A percentile compares a stretch with the other conserved stretches of the same genome.
Evolutionary conservation across 1,284 basidiomycete genomes (phyloP).

Genomic region (Apiotrichum akiyoshidainum): DNA sequence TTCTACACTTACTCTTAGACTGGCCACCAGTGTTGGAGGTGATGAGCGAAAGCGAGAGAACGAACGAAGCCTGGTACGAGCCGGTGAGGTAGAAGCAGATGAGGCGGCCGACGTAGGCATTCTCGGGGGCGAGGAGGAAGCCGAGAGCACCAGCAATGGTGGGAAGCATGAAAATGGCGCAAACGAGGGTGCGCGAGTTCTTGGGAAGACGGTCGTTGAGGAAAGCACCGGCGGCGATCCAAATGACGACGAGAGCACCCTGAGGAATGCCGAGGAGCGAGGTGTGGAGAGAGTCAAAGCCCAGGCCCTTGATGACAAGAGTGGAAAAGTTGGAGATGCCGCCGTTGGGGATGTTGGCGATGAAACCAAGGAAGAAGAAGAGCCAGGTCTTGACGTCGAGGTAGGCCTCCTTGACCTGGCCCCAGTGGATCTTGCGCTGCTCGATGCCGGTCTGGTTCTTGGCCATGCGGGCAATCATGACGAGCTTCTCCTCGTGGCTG

Average conservation of each 20-base stretch:
- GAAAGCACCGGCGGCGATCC: slow-evolving; percentile 40
- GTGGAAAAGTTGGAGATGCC: slow-evolving; percentile 48
- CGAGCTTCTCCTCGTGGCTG: slow-evolving; percentile 48
- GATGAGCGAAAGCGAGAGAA: slow-evolving; percentile 54
- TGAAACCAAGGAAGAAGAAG: slow-evolving; percentile 43
- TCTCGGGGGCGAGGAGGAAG: slow-evolving; percentile 47
- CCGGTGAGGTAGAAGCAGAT: slow-evolving; percentile 59
- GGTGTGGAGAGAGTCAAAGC: slow-evolving; percentile 45
- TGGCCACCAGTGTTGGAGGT: slow-evolving; percentile 55
- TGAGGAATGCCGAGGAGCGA: slow-evolving; percentile 49
- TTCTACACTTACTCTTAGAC: slow-evolving; percentile 47
- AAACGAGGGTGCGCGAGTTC: slow-evolving; percentile 45
- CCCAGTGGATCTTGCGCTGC: slow-evolving; percentile 48
- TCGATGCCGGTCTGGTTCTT: slow-evolving; percentile 52
- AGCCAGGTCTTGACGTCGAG: slow-evolving; percentile 35
- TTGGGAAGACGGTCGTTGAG: slow-evolving; percentile 44
- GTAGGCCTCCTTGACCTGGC: slow-evolving; percentile 50
- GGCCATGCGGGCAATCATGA: slow-evolving; percentile 51
- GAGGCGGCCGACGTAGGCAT: slow-evolving; percentile 48
- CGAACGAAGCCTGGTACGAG: slow-evolving; percentile 54
- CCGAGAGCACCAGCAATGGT: slow-evolving; percentile 50
- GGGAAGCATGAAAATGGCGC: slow-evolving; percentile 48
- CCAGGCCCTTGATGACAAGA: slow-evolving; percentile 47
- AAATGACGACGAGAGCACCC: slow-evolving; percentile 46
- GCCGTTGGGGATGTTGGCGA: slow-evolving; percentile 50